A percentile compares a stretch with the other conserved stretches of the same genome.
These are phyloP conservation scores for Curvularia verruculosa DNA, from an alignment of 2,329 filamentous ascomycete species.

Conservation along the genomic window DNA sequence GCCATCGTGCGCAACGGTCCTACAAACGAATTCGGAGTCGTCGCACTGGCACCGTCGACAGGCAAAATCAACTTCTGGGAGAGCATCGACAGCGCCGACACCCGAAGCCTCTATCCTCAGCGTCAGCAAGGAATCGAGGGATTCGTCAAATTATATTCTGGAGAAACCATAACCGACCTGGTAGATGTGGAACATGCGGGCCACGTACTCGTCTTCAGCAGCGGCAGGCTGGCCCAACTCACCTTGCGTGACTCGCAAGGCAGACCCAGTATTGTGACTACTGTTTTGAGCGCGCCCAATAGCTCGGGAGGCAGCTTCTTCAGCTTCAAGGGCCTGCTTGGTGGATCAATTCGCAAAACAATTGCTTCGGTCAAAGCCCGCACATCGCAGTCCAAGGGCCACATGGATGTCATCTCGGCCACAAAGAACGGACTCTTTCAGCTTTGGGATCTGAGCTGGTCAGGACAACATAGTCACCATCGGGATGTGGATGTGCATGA, in stretches of 20 bases:
- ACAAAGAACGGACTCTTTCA: conserved; percentile 80
- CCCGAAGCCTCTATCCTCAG: conserved; percentile 81
- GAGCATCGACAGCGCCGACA: conserved; percentile 86
- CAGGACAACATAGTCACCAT: conserved; percentile 78
- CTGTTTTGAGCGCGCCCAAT: conserved; percentile 70
- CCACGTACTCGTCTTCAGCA: conserved; percentile 83
- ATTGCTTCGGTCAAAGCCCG: conserved; percentile 81
- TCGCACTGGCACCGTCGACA: conserved; percentile 81
- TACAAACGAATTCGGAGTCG: conserved; percentile 79
- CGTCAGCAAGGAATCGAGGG: conserved; percentile 81
- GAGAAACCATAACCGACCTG: conserved; percentile 78
- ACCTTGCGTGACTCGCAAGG: conserved; percentile 86
- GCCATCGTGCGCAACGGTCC: conserved; percentile 80
- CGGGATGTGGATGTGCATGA: conserved; percentile 74
- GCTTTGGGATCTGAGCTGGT: conserved; percentile 87
- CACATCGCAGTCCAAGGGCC: conserved; percentile 73
- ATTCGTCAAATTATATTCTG: conserved; percentile 73
- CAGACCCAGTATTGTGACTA: conserved; percentile 77
- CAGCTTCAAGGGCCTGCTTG: conserved; percentile 77
- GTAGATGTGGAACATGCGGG: conserved; percentile 86
- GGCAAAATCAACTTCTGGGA: conserved; percentile 96
- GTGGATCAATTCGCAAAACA: conserved; percentile 73
- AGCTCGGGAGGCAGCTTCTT: conserved; percentile 73
- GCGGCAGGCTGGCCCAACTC: conserved; percentile 84
- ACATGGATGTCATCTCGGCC: conserved; percentile 81